Evolutionary conservation across 805 yeast species (phyloP).

Genomic region (Saccharomycopsis sp.): DNA sequence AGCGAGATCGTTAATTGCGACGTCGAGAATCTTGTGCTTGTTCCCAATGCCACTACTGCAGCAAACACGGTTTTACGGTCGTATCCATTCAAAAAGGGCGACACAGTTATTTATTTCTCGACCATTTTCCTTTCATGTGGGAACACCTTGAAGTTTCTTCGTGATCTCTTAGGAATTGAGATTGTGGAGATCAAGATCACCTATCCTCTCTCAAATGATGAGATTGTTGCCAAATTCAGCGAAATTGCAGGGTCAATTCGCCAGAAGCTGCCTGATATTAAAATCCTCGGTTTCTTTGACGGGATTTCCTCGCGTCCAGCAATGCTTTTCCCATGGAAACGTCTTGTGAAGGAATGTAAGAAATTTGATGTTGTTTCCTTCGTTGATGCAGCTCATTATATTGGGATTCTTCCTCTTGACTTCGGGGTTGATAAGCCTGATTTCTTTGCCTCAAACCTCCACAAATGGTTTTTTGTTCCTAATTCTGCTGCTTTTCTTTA

Average conservation of each 20-base stretch:
- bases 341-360: conserved; percentile 39
- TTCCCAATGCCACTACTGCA: conserved; percentile 55
- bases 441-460: conserved; percentile 55
- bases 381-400: conserved; percentile 69
- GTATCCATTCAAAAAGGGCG: conserved; percentile 44
- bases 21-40: conserved; percentile 43
- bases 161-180: conserved; percentile 27
- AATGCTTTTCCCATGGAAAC: conserved; percentile 47
- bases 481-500: conserved; percentile 54
- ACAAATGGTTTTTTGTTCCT: conserved; percentile 63
- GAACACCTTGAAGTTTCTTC: conserved; percentile 42
- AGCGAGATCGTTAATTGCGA: conserved; percentile 42
- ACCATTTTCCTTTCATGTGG: conserved; percentile 51
- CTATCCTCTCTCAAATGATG: conserved; percentile 41
- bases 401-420: conserved; percentile 39
- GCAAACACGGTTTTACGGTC: conserved; percentile 52
- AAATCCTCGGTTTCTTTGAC: conserved; percentile 45
- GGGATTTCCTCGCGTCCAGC: conserved; percentile 63
- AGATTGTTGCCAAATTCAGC: conserved; percentile 30
- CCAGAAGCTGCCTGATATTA: background rate
- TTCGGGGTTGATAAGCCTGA: conserved; percentile 40
- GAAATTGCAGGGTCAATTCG: conserved; percentile 24
- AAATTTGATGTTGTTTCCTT: conserved; percentile 44
- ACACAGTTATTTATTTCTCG: conserved; percentile 41
- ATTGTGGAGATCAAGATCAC: conserved; percentile 28